A percentile compares a stretch with the other conserved stretches of the same genome.
Conservation (phyloP, 2,329 filamentous ascomycete species). For the Ramularia collo-cygni region DNA sequence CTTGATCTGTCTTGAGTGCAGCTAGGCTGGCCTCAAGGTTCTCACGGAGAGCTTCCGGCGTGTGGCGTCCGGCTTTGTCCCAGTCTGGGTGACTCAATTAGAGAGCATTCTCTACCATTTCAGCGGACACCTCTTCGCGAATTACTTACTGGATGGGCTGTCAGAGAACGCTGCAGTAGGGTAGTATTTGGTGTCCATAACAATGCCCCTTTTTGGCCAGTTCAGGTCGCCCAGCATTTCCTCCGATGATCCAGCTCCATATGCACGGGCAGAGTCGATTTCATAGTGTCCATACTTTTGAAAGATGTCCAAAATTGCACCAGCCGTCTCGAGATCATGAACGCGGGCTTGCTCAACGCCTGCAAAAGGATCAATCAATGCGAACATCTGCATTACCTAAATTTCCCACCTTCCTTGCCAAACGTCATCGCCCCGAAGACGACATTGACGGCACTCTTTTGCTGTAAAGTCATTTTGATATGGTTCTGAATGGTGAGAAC, state of each 20-base stretch:
- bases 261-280: conserved; percentile 25
- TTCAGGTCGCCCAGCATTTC: conserved; percentile 25
- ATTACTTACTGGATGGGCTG: background rate
- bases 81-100: too few species aligned
- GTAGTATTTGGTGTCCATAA: conserved; percentile 27
- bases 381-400: too few species aligned
- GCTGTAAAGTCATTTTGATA: conserved; percentile 18
- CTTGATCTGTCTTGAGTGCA: conserved; percentile 61
- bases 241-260: conserved; percentile 23
- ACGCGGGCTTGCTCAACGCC: conserved; percentile 21
- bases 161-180: conserved; percentile 6
- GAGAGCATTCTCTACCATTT: too few species aligned
- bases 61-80: background rate
- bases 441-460: conserved; percentile 20
- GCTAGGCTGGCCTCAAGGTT: conserved; percentile 60
- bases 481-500: background rate
- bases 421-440: conserved; percentile 23
- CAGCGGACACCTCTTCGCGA: too few species aligned
- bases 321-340: conserved; percentile 15
- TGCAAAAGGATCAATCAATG: background rate
- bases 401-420: conserved; percentile 6
- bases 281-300: conserved; percentile 27
- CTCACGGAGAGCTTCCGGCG: conserved; percentile 38
- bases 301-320: conserved; percentile 23
- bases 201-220: conserved; percentile 21